Evolutionary conservation across 148 eudicot genomes (phyloP).

Genomic region (Bassia scoparia): DNA sequence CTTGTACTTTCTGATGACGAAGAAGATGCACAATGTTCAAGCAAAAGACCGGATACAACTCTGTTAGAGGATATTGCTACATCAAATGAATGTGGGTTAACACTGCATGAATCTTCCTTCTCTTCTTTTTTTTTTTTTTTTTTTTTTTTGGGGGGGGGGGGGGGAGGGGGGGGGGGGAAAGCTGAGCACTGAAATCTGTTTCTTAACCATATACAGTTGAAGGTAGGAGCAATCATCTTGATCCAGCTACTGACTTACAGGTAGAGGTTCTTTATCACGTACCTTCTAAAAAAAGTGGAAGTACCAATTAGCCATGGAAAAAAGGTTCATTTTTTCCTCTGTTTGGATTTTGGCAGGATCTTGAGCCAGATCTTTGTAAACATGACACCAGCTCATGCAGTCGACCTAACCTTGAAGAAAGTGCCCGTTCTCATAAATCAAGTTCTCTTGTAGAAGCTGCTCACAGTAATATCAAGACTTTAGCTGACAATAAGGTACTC

Average conservation of each 20-base stretch:
- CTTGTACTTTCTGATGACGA: slow-evolving; percentile 84
- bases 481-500: slow-evolving; percentile 35
- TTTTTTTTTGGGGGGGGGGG: no score
- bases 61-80: slow-evolving; percentile 53
- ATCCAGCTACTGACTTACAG: slow-evolving; percentile 39
- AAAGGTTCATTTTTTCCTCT: neutral
- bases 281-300: neutral
- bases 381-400: slow-evolving; percentile 34
- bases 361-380: slow-evolving; percentile 39
- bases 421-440: slow-evolving; percentile 57
- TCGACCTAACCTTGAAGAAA: slow-evolving; percentile 54
- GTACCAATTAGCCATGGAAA: neutral
- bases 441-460: slow-evolving; percentile 34
- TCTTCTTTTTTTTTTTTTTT: no score
- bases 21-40: slow-evolving; percentile 41
- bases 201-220: slow-evolving; percentile 50
- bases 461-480: slow-evolving; percentile 28
- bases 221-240: slow-evolving; percentile 26
- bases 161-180: no score
- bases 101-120: neutral
- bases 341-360: slow-evolving; percentile 41
- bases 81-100: slow-evolving; percentile 60
- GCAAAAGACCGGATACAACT: slow-evolving; percentile 29
- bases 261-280: slow-evolving; percentile 33
- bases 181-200: slow-evolving; percentile 19